Evolutionary conservation across 257 asterid genomes (phyloP).

Genomic region (Solanum boliviense): DNA sequence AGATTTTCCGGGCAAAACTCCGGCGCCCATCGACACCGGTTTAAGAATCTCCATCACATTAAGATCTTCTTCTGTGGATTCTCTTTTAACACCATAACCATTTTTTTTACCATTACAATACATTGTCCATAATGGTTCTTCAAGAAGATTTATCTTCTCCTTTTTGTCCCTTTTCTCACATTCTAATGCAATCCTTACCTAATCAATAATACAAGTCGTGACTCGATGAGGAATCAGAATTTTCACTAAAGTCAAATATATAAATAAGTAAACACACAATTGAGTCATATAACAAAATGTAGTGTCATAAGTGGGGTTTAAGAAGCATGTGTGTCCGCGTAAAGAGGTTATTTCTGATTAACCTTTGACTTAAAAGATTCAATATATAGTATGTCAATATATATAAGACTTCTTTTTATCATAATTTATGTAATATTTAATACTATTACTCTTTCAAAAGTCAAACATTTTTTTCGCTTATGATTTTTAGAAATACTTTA

Average conservation of each 20-base stretch:
- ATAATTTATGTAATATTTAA: background rate
- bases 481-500: background rate
- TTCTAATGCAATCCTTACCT: slow-evolving; percentile 26
- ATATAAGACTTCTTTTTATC: background rate
- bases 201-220: background rate
- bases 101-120: slow-evolving; percentile 72
- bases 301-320: background rate
- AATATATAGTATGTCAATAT: background rate
- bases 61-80: slow-evolving; percentile 64
- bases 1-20: slow-evolving; percentile 62
- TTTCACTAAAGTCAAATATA: background rate
- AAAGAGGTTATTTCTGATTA: background rate
- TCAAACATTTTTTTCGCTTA: background rate
- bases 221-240: background rate
- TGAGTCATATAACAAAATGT: background rate
- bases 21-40: slow-evolving; percentile 89
- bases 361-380: background rate
- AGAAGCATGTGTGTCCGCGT: too few relatives aligned
- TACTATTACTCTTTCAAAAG: background rate
- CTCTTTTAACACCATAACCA: slow-evolving; percentile 59
- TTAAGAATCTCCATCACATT: slow-evolving; percentile 71
- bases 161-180: slow-evolving; percentile 25
- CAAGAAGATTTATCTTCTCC: slow-evolving; percentile 28
- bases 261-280: background rate
- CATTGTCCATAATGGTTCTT: slow-evolving; percentile 84